Percentiles rank a stretch among this genome's conserved stretches.
phyloP scores from a whole-genome alignment of 306 rosid species.

The Quillaja saponaria region DNA sequence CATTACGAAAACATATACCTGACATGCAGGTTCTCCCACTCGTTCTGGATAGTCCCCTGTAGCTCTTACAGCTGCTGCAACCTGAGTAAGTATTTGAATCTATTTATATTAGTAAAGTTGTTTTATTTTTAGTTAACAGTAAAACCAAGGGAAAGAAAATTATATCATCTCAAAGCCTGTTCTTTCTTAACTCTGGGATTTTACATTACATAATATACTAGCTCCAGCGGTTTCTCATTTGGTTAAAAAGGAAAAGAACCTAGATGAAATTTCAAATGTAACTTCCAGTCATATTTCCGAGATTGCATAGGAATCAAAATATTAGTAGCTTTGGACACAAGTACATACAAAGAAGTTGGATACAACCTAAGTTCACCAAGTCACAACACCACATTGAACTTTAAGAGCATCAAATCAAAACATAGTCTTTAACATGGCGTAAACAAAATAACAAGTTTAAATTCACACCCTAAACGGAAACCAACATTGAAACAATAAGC shows the following conservation, averaged over 20 bases:
- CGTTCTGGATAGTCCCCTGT: conserved; percentile 96
- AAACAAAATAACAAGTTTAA: not conserved
- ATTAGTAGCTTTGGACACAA: not conserved
- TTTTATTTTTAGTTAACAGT: not conserved
- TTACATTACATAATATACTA: conserved; percentile 9
- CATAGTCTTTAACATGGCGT: not conserved
- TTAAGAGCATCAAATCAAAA: not conserved
- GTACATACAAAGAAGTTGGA: not conserved
- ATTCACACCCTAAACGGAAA: not conserved
- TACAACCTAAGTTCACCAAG: not conserved
- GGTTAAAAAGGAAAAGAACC: not conserved
- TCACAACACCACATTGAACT: not conserved
- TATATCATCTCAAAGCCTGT: not conserved
- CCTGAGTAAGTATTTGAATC: conserved; percentile 43
- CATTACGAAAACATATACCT: conserved; percentile 43
- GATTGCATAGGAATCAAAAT: not conserved
- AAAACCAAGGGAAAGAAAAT: conserved; percentile 10
- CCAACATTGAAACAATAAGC: conserved; percentile 14
- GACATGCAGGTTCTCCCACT: conserved; percentile 79
- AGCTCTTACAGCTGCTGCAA: conserved; percentile 83
- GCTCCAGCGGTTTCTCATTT: not conserved
- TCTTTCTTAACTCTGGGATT: not conserved
- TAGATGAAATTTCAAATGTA: conserved; percentile 4
- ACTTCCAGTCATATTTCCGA: conserved; percentile 1
- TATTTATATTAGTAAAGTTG: conserved; percentile 24